Evolutionary conservation across 1,284 basidiomycete species (phyloP).

Genomic region (Porodaedalea pini): DNA sequence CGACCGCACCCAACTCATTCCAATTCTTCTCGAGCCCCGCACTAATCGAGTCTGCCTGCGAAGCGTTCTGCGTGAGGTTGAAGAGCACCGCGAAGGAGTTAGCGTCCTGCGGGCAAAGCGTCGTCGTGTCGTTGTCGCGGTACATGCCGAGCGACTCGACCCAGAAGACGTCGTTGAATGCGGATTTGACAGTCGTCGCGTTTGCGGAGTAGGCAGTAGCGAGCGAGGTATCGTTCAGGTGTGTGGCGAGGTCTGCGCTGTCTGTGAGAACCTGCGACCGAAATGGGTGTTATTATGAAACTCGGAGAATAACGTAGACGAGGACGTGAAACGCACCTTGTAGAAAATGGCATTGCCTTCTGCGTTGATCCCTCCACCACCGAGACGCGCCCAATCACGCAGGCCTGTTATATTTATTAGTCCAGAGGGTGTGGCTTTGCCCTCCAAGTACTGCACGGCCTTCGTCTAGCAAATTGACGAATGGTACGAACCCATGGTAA

Average conservation of each 20-base stretch:
- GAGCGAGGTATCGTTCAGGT: slow-evolving; percentile 36
- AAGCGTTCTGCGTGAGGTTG: slow-evolving; percentile 40
- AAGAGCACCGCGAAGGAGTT: slow-evolving; percentile 50
- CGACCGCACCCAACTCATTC: slow-evolving; percentile 46
- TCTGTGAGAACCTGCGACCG: slow-evolving; percentile 40
- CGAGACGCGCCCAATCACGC: slow-evolving; percentile 49
- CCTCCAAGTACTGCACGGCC: slow-evolving; percentile 42
- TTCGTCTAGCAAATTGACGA: slow-evolving; percentile 31
- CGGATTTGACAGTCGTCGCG: slow-evolving; percentile 40
- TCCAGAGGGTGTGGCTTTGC: slow-evolving; percentile 43
- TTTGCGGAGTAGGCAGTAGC: slow-evolving; percentile 37
- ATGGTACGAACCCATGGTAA: not conserved
- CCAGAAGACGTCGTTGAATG: slow-evolving; percentile 45
- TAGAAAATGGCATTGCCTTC: slow-evolving; percentile 49
- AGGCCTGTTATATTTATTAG: slow-evolving; percentile 45
- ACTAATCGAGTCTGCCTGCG: slow-evolving; percentile 42
- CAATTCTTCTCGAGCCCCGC: slow-evolving; percentile 43
- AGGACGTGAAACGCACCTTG: slow-evolving; percentile 30
- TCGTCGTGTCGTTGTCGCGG: slow-evolving; percentile 42
- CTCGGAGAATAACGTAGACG: not conserved
- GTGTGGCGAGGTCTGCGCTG: slow-evolving; percentile 43
- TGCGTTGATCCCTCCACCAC: slow-evolving; percentile 45
- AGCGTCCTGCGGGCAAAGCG: slow-evolving; percentile 47
- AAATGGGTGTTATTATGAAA: not conserved
- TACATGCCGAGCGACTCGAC: slow-evolving; percentile 41